Evolutionary conservation across 345 rosid genomes (phyloP).

Genomic region (Euclidium syriacum): DNA sequence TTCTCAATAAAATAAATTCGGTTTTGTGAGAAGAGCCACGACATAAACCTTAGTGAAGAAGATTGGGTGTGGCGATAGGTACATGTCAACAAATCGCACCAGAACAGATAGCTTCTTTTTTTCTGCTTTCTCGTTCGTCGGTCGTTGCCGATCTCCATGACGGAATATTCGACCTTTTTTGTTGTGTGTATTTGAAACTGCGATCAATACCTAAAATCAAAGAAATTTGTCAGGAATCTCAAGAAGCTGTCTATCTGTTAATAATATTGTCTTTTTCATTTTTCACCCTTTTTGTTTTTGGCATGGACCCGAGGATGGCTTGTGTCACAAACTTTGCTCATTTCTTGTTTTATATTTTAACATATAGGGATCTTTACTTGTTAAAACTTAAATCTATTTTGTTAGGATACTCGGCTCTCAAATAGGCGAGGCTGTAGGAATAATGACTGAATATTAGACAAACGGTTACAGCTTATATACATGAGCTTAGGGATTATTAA

Average conservation of each 20-base stretch:
- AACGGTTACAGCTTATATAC: no score
- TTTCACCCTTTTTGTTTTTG: background rate
- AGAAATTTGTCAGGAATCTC: constrained; percentile 10
- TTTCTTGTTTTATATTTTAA: background rate
- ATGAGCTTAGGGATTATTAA: no score
- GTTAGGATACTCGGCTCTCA: no score
- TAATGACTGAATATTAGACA: no score
- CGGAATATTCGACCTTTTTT: background rate
- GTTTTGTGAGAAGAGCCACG: constrained; percentile 15
- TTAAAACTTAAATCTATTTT: no score
- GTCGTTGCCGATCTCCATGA: constrained; percentile 27
- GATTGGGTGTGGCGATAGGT: constrained; percentile 35
- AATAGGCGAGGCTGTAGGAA: no score
- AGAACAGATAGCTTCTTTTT: constrained; percentile 32
- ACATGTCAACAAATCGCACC: constrained; percentile 52
- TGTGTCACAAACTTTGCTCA: constrained; percentile 12
- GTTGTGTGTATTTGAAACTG: background rate
- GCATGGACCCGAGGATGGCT: background rate
- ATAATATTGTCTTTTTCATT: background rate
- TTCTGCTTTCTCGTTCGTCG: constrained; percentile 29
- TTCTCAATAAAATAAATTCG: background rate
- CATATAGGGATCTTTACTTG: no score
- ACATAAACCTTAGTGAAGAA: constrained; percentile 38
- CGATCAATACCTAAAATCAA: background rate
- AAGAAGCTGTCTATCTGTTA: background rate